These are phyloP conservation scores for Phylloporus arenicola DNA, from an alignment of 768 basidiomycete genomes.

Conservation along the genomic window DNA sequence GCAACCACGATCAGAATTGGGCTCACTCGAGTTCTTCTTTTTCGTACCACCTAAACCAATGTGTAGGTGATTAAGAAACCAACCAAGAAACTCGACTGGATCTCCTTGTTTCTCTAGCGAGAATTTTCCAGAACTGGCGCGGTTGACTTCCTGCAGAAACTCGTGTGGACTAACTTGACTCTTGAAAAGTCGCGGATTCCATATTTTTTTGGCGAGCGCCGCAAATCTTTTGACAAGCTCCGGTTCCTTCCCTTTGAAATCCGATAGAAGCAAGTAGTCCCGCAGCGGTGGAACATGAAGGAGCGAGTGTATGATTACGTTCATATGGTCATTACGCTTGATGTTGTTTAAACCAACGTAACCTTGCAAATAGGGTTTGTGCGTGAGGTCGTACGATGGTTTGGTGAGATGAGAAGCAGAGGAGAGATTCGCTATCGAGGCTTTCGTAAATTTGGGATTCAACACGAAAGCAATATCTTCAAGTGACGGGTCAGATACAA, in stretches of 20 bases:
- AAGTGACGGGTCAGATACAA: conserved; percentile 91
- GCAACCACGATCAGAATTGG: conserved; percentile 27
- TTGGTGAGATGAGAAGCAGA: conserved; percentile 56
- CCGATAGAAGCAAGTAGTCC: conserved; percentile 77
- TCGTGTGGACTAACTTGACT: conserved; percentile 99
- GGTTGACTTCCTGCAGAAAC: conserved; percentile 92
- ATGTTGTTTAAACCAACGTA: conserved; percentile 98
- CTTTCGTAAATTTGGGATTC: conserved; percentile 74
- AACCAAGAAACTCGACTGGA: conserved; percentile 91
- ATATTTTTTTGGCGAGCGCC: conserved; percentile 83
- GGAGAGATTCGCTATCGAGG: conserved; percentile 50
- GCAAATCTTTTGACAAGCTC: conserved; percentile 89
- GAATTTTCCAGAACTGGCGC: conserved; percentile 86
- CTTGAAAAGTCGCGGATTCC: conserved; percentile 97
- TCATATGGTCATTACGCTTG: conserved; percentile 95
- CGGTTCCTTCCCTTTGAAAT: conserved; percentile 66
- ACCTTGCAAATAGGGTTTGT: conserved; percentile 82
- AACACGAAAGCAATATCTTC: conserved; percentile 93
- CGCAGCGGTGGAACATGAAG: conserved; percentile 88
- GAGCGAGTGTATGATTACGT: conserved; percentile 91
- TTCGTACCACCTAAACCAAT: conserved; percentile 93
- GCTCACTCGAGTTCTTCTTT: conserved; percentile 83
- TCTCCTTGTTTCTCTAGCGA: conserved; percentile 93
- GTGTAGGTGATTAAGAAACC: conserved; percentile 92
- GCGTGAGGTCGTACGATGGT: conserved; percentile 79